A percentile compares a stretch with the other conserved stretches of the same genome.
Conservation (phyloP, 495 filamentous ascomycete genomes). For the Schizothecium vesticola region DNA sequence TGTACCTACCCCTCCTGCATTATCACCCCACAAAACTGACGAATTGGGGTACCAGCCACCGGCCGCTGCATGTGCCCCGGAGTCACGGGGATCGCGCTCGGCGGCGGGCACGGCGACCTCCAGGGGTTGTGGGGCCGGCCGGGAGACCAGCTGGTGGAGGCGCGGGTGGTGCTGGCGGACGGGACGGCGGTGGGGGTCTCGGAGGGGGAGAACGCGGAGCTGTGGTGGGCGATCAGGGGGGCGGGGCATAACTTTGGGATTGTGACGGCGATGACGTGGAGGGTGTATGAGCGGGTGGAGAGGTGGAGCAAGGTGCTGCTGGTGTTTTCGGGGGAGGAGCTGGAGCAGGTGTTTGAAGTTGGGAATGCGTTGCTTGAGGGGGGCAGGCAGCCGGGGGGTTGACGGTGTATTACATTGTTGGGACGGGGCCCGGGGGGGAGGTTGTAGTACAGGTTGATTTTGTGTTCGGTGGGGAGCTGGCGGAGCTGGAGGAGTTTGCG, state of each 20-base stretch:
- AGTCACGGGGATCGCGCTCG: constrained; percentile 48
- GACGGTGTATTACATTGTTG: background rate
- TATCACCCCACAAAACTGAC: no score
- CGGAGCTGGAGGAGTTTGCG: background rate
- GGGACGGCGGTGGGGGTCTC: constrained; percentile 39
- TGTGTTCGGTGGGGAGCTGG: background rate
- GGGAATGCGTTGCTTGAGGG: background rate
- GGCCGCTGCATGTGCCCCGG: constrained; percentile 44
- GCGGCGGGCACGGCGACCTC: constrained; percentile 54
- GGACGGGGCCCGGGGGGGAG: background rate
- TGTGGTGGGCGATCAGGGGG: constrained; percentile 52
- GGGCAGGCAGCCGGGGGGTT: background rate
- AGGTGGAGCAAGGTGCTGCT: constrained; percentile 39
- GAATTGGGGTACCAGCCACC: background rate
- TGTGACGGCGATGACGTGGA: constrained; percentile 41
- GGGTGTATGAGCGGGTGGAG: constrained; percentile 37
- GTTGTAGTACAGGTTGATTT: background rate
- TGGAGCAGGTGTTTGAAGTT: constrained; percentile 42
- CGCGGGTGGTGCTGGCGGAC: constrained; percentile 50
- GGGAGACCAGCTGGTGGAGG: constrained; percentile 48
- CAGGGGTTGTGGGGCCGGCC: constrained; percentile 54
- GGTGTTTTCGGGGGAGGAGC: constrained; percentile 39
- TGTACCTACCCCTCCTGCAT: background rate
- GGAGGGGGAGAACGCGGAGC: constrained; percentile 32
- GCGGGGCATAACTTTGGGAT: constrained; percentile 60